Conservation (phyloP, 306 rosid species). For the Trifolium fragiferum region DNA sequence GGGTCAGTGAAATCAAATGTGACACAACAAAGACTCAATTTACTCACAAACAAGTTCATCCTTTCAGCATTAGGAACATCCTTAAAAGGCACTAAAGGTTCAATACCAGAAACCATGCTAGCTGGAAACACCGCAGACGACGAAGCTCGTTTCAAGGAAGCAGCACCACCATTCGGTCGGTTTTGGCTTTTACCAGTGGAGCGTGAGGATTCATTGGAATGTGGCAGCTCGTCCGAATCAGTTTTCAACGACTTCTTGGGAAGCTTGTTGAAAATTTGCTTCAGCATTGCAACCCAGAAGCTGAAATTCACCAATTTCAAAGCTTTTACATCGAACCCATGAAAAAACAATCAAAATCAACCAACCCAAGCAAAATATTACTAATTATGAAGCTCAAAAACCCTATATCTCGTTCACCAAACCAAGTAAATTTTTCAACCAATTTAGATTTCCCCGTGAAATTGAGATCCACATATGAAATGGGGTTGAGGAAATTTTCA, state of each 20-base stretch:
- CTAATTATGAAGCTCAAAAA: constrained; percentile 42
- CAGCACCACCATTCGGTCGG: constrained; percentile 48
- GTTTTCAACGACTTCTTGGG: constrained; percentile 70
- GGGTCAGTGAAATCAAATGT: constrained; percentile 53
- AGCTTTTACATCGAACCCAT: constrained; percentile 54
- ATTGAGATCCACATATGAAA: constrained; percentile 48
- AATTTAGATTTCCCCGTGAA: constrained; percentile 35
- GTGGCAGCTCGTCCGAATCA: constrained; percentile 53
- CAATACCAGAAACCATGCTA: constrained; percentile 55
- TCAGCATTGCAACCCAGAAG: constrained; percentile 68
- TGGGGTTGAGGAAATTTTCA: constrained; percentile 39
- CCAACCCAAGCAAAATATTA: not conserved
- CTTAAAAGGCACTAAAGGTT: constrained; percentile 56
- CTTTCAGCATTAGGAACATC: constrained; percentile 53
- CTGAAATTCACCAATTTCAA: constrained; percentile 20
- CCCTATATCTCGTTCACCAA: constrained; percentile 59
- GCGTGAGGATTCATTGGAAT: constrained; percentile 44
- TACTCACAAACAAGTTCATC: constrained; percentile 55
- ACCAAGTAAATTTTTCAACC: constrained; percentile 27
- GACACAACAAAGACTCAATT: constrained; percentile 57
- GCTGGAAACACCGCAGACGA: constrained; percentile 69
- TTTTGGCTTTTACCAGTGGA: constrained; percentile 45
- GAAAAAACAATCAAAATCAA: constrained; percentile 18
- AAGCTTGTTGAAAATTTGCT: constrained; percentile 75
- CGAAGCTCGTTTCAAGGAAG: constrained; percentile 60